Base-by-base conservation (phyloP, 176 grass and related monocot genomes). In the Aegilops umbellulata region DNA sequence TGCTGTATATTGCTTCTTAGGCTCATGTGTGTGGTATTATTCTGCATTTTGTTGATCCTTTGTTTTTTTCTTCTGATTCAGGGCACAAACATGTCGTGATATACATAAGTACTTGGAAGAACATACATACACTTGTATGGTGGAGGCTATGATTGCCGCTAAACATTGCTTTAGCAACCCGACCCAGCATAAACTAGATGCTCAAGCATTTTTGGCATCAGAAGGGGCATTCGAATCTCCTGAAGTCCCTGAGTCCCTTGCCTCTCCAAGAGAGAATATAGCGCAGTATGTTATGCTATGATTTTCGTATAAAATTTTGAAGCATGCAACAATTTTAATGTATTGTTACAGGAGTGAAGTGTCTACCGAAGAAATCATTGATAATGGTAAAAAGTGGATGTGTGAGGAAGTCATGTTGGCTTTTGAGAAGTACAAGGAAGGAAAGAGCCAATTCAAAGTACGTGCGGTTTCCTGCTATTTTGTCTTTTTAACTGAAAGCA, bases 381-480 rank as follows among this genome's bases (percentile, higher is more conserved):
- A 80, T 24, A 62, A 80, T 8, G 77, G 55, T 36, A 86, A 79
- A 11, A 19, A 19, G 61, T 80, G 77, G 77, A 80, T 80, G 77
- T 11, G 26, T 11, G 36, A 80, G 57, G 67, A 80, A 23, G 77
- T 80, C 19, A 86, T 61, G 44, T 27, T 64, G 39, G 58, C 53
- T 51, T 80, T 86, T 74, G 10, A 36, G 15, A 64, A 86, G 31
- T 49, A 73, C 29, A 30, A 62, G 3, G 36, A 86, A 42, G 67
- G 55, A 29, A 80, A 14, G n/a, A 1, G 27, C 5, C 6, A 73
- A 24, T 60, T 73, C 19, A n/a, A 16, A 22, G 66, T 86, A 63
- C 1, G 39, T 6, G 49, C 6, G 78, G 3, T 19, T 36, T 36
- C 15, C 3, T 65, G 30, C 5, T 84, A 62, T 49, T 26, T 7